Base-by-base conservation (phyloP, 768 basidiomycete genomes). In the Boletus sp. region DNA sequence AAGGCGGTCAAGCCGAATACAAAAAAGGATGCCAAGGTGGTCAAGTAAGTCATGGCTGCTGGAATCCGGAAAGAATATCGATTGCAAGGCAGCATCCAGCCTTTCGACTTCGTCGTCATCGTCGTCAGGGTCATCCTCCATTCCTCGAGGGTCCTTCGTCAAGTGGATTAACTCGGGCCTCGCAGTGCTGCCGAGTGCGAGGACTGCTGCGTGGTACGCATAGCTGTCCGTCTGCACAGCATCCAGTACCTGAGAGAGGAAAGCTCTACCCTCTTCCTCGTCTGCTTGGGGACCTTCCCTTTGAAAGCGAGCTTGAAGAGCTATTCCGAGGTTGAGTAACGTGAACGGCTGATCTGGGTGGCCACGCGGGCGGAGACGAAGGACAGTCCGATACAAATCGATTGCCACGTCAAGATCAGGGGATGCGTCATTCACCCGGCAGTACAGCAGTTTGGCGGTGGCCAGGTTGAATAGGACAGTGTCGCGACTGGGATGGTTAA, bases 401-500 rank as follows among this genome's bases (percentile, higher is more conserved):
- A 59, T 59, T 12, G 57, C 33, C 10, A 8, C 40, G 18, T 58
- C 39, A 18, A 58, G 41, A 18, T 50, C 52, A 46, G 24, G 7
- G 8, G 24, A 9, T 6, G n/a, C n/a, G 7, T 41, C 37, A 2
- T 47, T 41, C 5, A 5, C 28, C 18, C 9, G 32, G 32, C 47
- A 54, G 8, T 41, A 8, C 47, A 47, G 30, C 7, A 41, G 15
- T n/a, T 44, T 36, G 7, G 41, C 57, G 6, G n/a, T 42, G 18
- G 54, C 58, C 7, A 59, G 56, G 44, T 62, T 61, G 18, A 44
- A 52, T 14, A 65, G 57, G 10, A 52, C 46, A 4, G 30, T 29
- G 15, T 29, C 32, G 18, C 60, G 64, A 48, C 50, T 32, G 32
- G 64, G 57, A 50, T 67, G 57, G 30, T 35, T n/a, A 4, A 28